These are phyloP conservation scores for Rhytidiadelphus loreus DNA, from an alignment of 225 moss, liverwort and hornwort species.

Conservation along the genomic window DNA sequence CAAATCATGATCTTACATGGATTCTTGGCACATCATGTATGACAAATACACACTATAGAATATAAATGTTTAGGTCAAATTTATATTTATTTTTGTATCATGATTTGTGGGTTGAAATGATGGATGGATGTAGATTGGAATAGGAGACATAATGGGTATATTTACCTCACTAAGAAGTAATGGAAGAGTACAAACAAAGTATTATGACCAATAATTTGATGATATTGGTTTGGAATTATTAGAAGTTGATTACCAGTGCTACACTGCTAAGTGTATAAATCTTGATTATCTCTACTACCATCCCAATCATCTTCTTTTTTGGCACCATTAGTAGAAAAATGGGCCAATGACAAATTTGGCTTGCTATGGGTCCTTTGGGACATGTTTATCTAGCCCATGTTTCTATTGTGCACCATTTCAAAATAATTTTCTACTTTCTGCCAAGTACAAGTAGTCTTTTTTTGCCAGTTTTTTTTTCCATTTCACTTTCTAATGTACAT, in stretches of 20 bases:
- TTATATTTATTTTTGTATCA: background rate
- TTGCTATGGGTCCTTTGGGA: too few relatives aligned
- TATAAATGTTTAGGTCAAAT: background rate
- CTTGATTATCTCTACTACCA: background rate
- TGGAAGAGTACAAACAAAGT: background rate
- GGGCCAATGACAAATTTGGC: too few relatives aligned
- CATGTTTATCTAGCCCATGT: too few relatives aligned
- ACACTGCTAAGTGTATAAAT: background rate
- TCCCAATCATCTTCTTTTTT: background rate
- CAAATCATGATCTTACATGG: fast-evolving
- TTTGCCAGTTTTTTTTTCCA: background rate
- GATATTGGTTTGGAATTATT: background rate
- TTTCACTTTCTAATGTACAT: background rate
- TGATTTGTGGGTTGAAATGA: background rate
- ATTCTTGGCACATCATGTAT: background rate
- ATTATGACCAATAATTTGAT: background rate
- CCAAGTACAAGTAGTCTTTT: background rate
- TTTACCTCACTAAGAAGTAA: background rate
- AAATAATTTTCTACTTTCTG: background rate
- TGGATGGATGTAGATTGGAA: fast-evolving
- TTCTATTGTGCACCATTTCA: background rate
- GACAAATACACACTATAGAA: background rate
- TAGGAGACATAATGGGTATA: fast-evolving
- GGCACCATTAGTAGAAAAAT: too few relatives aligned
- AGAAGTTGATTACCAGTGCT: background rate